These are phyloP conservation scores for Carex cristatella DNA, from an alignment of 176 grass and related monocot species.

Conservation along the genomic window DNA sequence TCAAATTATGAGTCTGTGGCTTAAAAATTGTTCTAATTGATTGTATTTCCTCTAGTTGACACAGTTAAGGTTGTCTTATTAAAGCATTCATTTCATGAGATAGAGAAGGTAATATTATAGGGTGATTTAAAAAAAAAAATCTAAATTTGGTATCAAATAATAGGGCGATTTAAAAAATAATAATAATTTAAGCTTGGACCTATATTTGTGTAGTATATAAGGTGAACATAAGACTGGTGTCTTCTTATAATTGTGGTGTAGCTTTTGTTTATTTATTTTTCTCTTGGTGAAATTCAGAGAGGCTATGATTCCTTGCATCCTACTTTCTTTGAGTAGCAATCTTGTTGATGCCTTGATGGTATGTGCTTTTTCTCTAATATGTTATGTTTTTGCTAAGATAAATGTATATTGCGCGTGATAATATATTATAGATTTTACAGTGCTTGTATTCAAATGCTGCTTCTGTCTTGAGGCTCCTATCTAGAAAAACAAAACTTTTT, in stretches of 20 bases:
- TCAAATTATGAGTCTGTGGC: no score
- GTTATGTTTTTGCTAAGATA: neutral
- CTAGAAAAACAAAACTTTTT: no score
- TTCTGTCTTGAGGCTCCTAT: neutral
- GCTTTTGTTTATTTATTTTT: neutral
- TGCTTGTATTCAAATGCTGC: neutral
- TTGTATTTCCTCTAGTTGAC: no score
- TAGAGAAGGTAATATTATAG: no score
- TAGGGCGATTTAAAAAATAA: no score
- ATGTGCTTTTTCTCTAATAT: slow-evolving; percentile 24
- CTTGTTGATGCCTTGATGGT: slow-evolving; percentile 98
- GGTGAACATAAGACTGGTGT: neutral
- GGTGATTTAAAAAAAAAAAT: no score
- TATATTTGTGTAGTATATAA: neutral
- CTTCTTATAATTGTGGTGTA: neutral
- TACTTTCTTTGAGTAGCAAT: slow-evolving; percentile 95
- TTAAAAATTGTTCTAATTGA: no score
- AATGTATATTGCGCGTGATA: neutral
- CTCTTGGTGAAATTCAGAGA: slow-evolving; percentile 36
- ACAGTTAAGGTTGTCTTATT: no score
- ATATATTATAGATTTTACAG: neutral
- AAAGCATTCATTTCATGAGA: no score
- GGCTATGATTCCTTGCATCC: slow-evolving; percentile 99
- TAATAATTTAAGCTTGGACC: neutral
- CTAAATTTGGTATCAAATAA: no score